These are phyloP conservation scores for Suillus decipiens DNA, from an alignment of 768 basidiomycete genomes.

Conservation along the genomic window DNA sequence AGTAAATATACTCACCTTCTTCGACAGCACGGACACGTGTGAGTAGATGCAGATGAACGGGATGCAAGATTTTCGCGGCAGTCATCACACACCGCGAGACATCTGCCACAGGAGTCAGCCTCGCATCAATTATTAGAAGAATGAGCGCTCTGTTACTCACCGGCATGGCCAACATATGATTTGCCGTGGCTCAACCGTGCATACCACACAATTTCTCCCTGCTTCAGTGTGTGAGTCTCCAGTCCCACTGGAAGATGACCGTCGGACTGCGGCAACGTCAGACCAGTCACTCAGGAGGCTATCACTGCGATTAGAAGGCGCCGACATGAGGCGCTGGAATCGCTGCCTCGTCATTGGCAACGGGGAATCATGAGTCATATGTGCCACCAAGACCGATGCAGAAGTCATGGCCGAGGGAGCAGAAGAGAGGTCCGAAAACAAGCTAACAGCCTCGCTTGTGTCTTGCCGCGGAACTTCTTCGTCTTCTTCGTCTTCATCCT, in stretches of 20 bases:
- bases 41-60: slow-evolving; percentile 48
- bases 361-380: slow-evolving; percentile 45
- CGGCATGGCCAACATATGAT: slow-evolving; percentile 88
- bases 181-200: slow-evolving; percentile 64
- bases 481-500: slow-evolving; percentile 34
- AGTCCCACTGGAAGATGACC: slow-evolving; percentile 17
- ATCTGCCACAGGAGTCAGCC: slow-evolving; percentile 31
- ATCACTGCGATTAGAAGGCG: slow-evolving; percentile 16
- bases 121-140: neutral
- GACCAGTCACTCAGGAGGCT: slow-evolving; percentile 29
- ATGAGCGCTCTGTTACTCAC: slow-evolving; percentile 37
- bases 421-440: slow-evolving; percentile 58
- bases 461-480: slow-evolving; percentile 26
- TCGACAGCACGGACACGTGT: slow-evolving; percentile 55
- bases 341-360: slow-evolving; percentile 51
- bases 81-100: slow-evolving; percentile 54
- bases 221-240: slow-evolving; percentile 24
- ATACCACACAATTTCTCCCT: slow-evolving; percentile 64
- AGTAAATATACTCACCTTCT: slow-evolving; percentile 36
- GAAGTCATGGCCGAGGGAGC: slow-evolving; percentile 33
- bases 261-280: slow-evolving; percentile 31
- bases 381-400: slow-evolving; percentile 54
- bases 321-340: slow-evolving; percentile 41
- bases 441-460: slow-evolving; percentile 43
- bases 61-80: slow-evolving; percentile 55